These are phyloP conservation scores for Biscutella laevigata DNA, from an alignment of 441 rosid genomes.

Conservation along the genomic window DNA sequence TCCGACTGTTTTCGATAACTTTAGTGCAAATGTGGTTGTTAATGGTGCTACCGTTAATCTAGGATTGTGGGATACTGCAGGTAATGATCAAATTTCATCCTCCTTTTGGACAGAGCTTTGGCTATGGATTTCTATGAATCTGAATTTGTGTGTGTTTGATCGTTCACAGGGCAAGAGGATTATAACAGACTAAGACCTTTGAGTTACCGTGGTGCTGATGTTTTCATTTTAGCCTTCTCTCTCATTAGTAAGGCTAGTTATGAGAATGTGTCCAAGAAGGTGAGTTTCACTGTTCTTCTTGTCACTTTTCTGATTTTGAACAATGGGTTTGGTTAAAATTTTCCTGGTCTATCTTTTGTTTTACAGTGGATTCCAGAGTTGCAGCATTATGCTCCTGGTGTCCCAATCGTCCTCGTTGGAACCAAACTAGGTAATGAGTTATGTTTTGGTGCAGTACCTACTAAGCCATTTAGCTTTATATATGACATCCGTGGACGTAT, in stretches of 20 bases:
- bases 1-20: conserved; percentile 56
- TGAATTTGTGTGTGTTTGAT: background rate
- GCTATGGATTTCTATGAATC: background rate
- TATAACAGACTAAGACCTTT: conserved; percentile 58
- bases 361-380: conserved; percentile 59
- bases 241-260: conserved; percentile 64
- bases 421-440: conserved; percentile 44
- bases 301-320: background rate
- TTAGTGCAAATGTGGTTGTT: conserved; percentile 59
- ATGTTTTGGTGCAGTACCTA: too few species aligned
- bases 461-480: too few species aligned
- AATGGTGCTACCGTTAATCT: conserved; percentile 45
- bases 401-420: conserved; percentile 59
- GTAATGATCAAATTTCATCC: conserved; percentile 10
- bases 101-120: background rate
- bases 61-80: conserved; percentile 68
- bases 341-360: conserved; percentile 6
- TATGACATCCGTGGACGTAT: background rate
- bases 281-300: background rate
- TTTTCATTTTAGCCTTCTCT: conserved; percentile 54
- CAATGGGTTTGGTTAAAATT: background rate
- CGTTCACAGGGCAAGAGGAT: conserved; percentile 52
- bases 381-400: conserved; percentile 58
- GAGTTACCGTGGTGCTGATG: conserved; percentile 64
- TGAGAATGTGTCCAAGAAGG: conserved; percentile 64